Evolutionary conservation across 495 filamentous ascomycete genomes (phyloP).

Genomic region (Tuber microsphaerosporum): DNA sequence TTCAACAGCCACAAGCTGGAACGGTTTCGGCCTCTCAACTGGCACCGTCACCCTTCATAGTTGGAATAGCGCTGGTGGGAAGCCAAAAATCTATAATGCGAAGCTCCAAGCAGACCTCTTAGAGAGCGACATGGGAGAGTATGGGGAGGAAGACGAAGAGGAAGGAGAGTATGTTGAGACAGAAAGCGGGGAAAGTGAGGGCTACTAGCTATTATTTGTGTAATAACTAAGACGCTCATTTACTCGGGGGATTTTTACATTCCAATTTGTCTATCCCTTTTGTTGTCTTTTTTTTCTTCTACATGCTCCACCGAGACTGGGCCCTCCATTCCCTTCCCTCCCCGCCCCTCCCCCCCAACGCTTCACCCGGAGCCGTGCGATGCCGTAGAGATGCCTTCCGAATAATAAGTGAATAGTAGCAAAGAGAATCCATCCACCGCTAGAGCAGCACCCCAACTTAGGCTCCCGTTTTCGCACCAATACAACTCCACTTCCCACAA

Average conservation of each 20-base stretch:
- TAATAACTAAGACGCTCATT: not conserved
- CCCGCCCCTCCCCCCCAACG: too few species aligned
- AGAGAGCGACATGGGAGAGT: not conserved
- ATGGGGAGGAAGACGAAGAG: not conserved
- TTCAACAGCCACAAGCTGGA: conserved; percentile 60
- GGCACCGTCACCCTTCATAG: conserved; percentile 62
- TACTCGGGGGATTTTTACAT: not conserved
- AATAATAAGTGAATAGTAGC: not conserved
- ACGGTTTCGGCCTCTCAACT: conserved; percentile 56
- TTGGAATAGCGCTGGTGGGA: conserved; percentile 50
- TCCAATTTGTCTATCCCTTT: not conserved
- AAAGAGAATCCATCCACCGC: not conserved
- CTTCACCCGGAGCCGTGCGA: not conserved
- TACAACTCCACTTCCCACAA: not conserved
- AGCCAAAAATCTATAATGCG: not conserved
- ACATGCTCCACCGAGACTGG: not conserved
- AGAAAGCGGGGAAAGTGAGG: not conserved
- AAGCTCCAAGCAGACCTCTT: not conserved
- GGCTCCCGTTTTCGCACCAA: not conserved
- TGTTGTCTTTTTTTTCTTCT: not conserved
- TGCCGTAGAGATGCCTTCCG: not conserved
- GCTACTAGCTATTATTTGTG: not conserved
- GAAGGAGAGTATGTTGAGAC: not conserved
- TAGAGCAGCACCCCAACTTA: not conserved
- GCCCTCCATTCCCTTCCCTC: not conserved